phyloP scores from a whole-genome alignment of 306 rosid species.

The Arachis stenosperma region DNA sequence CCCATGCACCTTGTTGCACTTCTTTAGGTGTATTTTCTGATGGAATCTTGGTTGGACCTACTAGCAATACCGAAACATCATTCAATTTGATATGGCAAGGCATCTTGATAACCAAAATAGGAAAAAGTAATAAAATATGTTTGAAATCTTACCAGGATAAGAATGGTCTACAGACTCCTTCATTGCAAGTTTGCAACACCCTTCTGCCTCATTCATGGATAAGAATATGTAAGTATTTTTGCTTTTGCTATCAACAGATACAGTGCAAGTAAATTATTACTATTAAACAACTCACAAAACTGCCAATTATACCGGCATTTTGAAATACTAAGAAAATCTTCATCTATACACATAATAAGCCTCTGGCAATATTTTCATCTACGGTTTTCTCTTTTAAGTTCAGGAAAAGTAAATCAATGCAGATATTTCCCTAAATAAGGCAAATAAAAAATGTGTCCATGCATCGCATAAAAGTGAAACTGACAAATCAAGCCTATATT shows the following conservation, averaged over 20 bases:
- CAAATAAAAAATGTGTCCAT: neutral
- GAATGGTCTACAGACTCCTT: conserved; percentile 56
- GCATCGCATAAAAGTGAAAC: conserved; percentile 17
- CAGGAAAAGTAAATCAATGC: conserved; percentile 6
- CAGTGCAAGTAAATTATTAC: conserved; percentile 10
- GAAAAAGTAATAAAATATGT: neutral
- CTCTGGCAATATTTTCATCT: too few species aligned
- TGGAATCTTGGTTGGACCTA: conserved; percentile 63
- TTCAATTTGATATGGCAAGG: conserved; percentile 16
- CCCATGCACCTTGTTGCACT: conserved; percentile 52
- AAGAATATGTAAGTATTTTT: conserved; percentile 8
- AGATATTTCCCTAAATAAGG: conserved; percentile 4
- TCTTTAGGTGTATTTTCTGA: conserved; percentile 51
- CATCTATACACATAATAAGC: neutral
- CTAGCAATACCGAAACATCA: conserved; percentile 19
- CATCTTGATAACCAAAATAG: conserved; percentile 16
- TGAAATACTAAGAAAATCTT: neutral
- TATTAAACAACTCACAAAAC: conserved; percentile 22
- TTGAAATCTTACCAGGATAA: conserved; percentile 51
- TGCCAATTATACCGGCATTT: conserved; percentile 2
- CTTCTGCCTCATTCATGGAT: conserved; percentile 44
- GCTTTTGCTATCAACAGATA: conserved; percentile 28
- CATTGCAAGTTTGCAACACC: conserved; percentile 51
- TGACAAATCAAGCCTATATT: neutral
- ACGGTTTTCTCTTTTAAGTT: neutral